phyloP scores from a whole-genome alignment of 2,329 filamentous ascomycete species.

The Sclerotinia nivalis region DNA sequence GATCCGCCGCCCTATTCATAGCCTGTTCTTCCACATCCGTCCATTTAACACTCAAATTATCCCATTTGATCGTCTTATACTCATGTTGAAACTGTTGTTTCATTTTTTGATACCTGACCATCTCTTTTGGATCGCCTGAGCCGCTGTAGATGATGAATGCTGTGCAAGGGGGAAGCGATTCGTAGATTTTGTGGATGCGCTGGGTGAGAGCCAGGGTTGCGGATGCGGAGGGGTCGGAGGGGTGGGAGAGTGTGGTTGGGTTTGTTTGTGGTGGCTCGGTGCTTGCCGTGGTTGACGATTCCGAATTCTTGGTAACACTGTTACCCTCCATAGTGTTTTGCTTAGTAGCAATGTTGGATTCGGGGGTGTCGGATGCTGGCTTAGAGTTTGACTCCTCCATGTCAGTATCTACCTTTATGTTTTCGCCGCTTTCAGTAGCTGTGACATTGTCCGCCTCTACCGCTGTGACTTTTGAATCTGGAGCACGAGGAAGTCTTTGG shows the following conservation, averaged over 20 bases:
- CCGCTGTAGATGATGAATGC: conserved; percentile 66
- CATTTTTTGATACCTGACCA: conserved; percentile 61
- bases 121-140: conserved; percentile 66
- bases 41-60: conserved; percentile 66
- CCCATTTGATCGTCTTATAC: conserved; percentile 67
- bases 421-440: not conserved
- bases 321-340: not conserved
- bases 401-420: not conserved
- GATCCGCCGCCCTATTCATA: conserved; percentile 56
- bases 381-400: not conserved
- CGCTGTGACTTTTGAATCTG: not conserved
- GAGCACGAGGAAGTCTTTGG: conserved; percentile 44
- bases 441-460: not conserved
- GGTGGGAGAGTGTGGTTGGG: no score
- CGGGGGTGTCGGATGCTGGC: not conserved
- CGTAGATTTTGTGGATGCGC: conserved; percentile 58
- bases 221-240: not conserved
- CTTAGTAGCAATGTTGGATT: not conserved
- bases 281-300: not conserved
- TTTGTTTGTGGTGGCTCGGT: not conserved
- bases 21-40: conserved; percentile 66
- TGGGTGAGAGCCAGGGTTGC: conserved; percentile 39
- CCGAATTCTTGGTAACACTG: not conserved
- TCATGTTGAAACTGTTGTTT: conserved; percentile 63
- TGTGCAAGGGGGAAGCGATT: conserved; percentile 62